Evolutionary conservation across 2,329 filamentous ascomycete species (phyloP).

Genomic region (Verticillium albo-atrum): DNA sequence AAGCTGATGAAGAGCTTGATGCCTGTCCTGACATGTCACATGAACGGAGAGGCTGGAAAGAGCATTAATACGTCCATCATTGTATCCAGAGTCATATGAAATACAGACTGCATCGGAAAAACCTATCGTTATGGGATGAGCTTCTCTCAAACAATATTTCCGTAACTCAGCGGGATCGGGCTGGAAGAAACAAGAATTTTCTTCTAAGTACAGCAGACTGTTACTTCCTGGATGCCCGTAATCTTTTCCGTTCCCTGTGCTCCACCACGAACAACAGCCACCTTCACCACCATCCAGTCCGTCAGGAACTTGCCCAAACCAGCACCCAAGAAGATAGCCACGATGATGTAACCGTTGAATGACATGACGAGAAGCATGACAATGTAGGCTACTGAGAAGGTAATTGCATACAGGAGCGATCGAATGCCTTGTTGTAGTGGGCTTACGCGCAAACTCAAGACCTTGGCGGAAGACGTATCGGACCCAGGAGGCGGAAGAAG

Average conservation of each 20-base stretch:
- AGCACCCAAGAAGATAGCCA: slow-evolving; percentile 29
- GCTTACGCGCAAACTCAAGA: background rate
- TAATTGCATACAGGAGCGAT: background rate
- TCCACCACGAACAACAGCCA: slow-evolving; percentile 23
- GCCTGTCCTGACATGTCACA: background rate
- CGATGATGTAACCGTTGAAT: slow-evolving; percentile 8
- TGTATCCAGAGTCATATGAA: background rate
- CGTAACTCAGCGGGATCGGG: too few relatives aligned
- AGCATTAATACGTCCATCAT: background rate
- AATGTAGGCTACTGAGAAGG: slow-evolving; percentile 4
- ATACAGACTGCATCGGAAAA: background rate
- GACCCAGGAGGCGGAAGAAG: background rate
- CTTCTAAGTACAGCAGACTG: slow-evolving; percentile 33
- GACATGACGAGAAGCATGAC: slow-evolving; percentile 6
- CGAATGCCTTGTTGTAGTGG: slow-evolving; percentile 1
- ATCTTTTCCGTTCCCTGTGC: slow-evolving; percentile 3
- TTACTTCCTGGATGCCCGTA: slow-evolving; percentile 35
- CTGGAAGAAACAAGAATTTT: too few relatives aligned
- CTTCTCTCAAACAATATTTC: too few relatives aligned
- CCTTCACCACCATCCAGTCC: slow-evolving; percentile 33
- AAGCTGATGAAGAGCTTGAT: background rate
- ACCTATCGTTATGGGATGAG: too few relatives aligned
- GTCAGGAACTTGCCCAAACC: slow-evolving; percentile 47
- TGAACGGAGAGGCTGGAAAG: background rate
- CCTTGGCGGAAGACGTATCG: fast-evolving